phyloP scores from a whole-genome alignment of 257 asterid genomes.

The Ehretia macrophylla region DNA sequence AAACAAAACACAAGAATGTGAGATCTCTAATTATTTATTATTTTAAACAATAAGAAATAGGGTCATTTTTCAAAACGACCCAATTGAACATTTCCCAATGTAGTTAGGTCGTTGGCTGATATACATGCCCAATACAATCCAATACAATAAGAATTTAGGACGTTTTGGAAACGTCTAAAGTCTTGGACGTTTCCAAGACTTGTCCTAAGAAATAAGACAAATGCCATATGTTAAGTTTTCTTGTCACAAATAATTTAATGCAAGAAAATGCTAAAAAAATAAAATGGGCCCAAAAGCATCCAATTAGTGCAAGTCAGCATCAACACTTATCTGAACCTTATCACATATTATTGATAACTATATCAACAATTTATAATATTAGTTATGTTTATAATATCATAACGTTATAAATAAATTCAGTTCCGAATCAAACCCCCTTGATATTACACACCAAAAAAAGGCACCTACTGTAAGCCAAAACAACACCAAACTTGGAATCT shows the following conservation, averaged over 20 bases:
- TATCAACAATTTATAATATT: no score
- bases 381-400: no score
- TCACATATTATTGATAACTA: constrained; percentile 38
- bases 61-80: no score
- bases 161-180: no score
- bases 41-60: constrained; percentile 7
- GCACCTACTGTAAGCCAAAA: constrained; percentile 11
- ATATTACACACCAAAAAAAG: no score
- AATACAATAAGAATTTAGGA: no score
- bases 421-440: no score
- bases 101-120: no score
- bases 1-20: not conserved
- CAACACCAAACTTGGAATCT: constrained; percentile 36
- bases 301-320: constrained; percentile 49
- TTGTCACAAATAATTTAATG: constrained; percentile 4
- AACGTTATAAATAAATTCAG: no score
- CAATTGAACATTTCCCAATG: no score
- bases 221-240: constrained; percentile 8
- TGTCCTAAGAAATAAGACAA: not conserved
- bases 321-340: constrained; percentile 33
- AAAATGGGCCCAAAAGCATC: constrained; percentile 18
- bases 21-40: not conserved
- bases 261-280: not conserved
- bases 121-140: no score
- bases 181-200: no score